Evolutionary conservation across 1,284 basidiomycete species (phyloP), one percentile per base, ranked within the genome.

Genomic region (Rhodotorula sp.): DNA sequence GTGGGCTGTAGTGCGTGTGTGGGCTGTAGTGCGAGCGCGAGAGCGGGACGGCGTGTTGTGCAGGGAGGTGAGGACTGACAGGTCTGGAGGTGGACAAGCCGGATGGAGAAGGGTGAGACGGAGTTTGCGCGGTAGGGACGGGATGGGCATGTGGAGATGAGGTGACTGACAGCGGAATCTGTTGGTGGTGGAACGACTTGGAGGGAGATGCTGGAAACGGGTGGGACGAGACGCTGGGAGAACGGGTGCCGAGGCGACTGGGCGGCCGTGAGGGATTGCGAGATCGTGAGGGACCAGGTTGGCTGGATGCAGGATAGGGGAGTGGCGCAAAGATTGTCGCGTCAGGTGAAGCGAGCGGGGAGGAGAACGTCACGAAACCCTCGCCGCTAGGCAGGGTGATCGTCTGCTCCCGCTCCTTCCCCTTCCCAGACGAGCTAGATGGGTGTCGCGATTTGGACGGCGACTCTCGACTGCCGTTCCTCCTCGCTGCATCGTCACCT

Each of bases 1-100:
- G 51, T 27, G 53, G 64, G 27, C 51, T 64, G 47, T 7, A 29
- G 3, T 61, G 64, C 39, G 52, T 59, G 3, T 57, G 54, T 15
- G 65, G 62, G 48, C 39, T 44, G 22, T 46, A 48, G 36, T 59
- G 58, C 54, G 32, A 48, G 15, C 10, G 53, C 2, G 59, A 66
- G 55, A 36, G 10, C n/a, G 17, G 46, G 5, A 59, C 56, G 56
- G 56, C 30, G 27, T 49, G 64, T 9, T 54, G 48, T 20, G 69
- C 62, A 13, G 68, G 62, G n/a, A 71, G 51, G 30, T 67, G 69
- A 2, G 72, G 67, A 22, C 57, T 62, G 11, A 61, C 64, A 20
- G 73, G 70, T 15, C 70, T 64, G 13, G 64, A 64, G 7, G 65
- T 46, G 20, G 70, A 63, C 17, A 74, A 32, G 22, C 70, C 70